Evolutionary conservation across 148 eudicot species (phyloP), one percentile per base, ranked within the genome.

Genomic region (Spergularia marina): DNA sequence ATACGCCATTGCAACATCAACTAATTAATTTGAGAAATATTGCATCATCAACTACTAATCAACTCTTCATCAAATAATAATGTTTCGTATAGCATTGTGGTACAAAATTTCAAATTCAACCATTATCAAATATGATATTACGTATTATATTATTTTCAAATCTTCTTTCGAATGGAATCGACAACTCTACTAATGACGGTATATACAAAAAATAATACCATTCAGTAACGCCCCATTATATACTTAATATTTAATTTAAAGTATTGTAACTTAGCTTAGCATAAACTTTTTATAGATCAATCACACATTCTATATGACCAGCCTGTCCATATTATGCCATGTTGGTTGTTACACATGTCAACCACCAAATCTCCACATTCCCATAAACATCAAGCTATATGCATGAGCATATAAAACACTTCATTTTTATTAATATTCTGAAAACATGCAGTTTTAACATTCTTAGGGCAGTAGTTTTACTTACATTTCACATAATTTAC

Each of bases 271-370:
- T 69, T 64, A 53, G 34, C 39, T 23, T 64, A 60, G 52, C 66
- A 60, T 51, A 39, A 65, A 16, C 13, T 21, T 67, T 47, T 30
- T 3, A 11, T 52, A 30, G 17, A 76, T 80, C 69, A 60, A 80
- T 65, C 67, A 76, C 68, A 80, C 69, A 75, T 23, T 80, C n/a
- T 65, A 41, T 59, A 64, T 30, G 79, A 13, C 75, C 82, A 82
- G 73, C 41, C 71, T 78, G 84, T 78, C 73, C 63, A 80, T 59
- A 23, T 55, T 59, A 68, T 82, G 21, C 47, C 75, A 73, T 82
- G 78, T 78, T 74, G 73, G 84, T 74, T 82, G 84, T 55, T 82
- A 78, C 82, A 82, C 84, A 82, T 82, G 84, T 78, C 72, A 58
- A 58, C 82, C 84, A 82, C 82, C 82, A 75, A 80, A 80, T 80